These are phyloP conservation scores for Ogataea ganodermae DNA, from an alignment of 805 yeast genomes.

Conservation along the genomic window DNA sequence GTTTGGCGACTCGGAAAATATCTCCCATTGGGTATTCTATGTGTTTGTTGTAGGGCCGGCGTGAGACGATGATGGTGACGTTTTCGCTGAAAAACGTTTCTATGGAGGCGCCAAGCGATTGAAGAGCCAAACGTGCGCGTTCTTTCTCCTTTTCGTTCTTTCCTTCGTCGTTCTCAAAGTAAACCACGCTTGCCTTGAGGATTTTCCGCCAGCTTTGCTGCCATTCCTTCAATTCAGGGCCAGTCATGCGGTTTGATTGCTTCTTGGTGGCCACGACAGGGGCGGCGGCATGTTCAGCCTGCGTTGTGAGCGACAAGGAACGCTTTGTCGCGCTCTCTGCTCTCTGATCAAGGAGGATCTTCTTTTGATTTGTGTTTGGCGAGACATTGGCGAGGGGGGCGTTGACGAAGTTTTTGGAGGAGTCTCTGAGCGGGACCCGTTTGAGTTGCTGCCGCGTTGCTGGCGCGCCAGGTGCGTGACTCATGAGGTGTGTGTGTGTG, in stretches of 20 bases:
- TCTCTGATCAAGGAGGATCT: slow-evolving; percentile 23
- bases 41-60: slow-evolving; percentile 49
- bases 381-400: slow-evolving; percentile 21
- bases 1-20: slow-evolving; percentile 63
- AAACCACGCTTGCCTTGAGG: slow-evolving; percentile 56
- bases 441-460: slow-evolving; percentile 15
- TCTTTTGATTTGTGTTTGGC: slow-evolving; percentile 22
- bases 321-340: slow-evolving; percentile 20
- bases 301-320: too few species aligned
- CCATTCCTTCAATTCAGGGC: slow-evolving; percentile 53
- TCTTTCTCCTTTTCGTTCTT: slow-evolving; percentile 37
- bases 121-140: slow-evolving; percentile 37
- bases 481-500: slow-evolving; percentile 10
- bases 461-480: slow-evolving; percentile 12
- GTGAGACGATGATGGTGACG: slow-evolving; percentile 78
- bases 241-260: slow-evolving; percentile 31
- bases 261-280: slow-evolving; percentile 13
- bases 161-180: slow-evolving; percentile 51
- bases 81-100: slow-evolving; percentile 60
- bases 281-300: slow-evolving; percentile 1
- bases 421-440: slow-evolving; percentile 31
- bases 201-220: slow-evolving; percentile 60
- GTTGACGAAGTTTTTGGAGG: slow-evolving; percentile 32
- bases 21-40: slow-evolving; percentile 54
- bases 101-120: slow-evolving; percentile 55